Base-by-base conservation (phyloP, 2,329 filamentous ascomycete genomes). In the Clonostachys sp. region DNA sequence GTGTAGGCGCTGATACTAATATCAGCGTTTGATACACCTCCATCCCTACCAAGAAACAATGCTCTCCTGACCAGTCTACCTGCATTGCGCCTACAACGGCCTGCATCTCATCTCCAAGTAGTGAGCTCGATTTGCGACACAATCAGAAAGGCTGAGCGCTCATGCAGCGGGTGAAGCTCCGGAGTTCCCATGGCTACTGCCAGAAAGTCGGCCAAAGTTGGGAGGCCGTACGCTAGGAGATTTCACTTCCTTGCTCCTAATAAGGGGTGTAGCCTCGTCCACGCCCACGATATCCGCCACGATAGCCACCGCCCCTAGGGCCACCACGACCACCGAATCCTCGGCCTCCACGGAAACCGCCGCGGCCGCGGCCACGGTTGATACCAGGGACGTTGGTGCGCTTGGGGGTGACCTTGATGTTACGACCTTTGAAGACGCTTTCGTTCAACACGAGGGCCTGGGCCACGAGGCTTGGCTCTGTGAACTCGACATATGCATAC, bases 401-500 rank as follows among this genome's bases (percentile, higher is more conserved):
- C 76, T 99, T 99, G 34, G 94, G 92, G 9, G 73, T 73, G 63
- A 97, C 94, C 83, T 99, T 99, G 66, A 99, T 83, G 67, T 94
- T 95, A 61, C 94, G 84, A 53, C 90, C 91, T 61, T 94, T 91
- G 73, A 99, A 96, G 49, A 95, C 79, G 67, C 91, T 96, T 72
- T 99, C 94, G 67, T 99, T 97, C 49, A 99, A 77, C 39, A 97
- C 91, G 51, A 99, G 80, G 24, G 94, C 94, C 67, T 95, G 89
- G 43, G 89, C 90, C 53, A 99, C 92, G 51, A 96, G 78, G 68
- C 83, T 91, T 44, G 94, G 91, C 72, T 97, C 94, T 51, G 89
- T 87, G 65, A 99, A 99, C 71, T 99, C 94, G 60, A 99, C 94
- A 71, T 99, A 99, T 62, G 94, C 94, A 73, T 99, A 99, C 55